Evolutionary conservation across 768 basidiomycete species (phyloP).

Genomic region (Sarcodon sp.): DNA sequence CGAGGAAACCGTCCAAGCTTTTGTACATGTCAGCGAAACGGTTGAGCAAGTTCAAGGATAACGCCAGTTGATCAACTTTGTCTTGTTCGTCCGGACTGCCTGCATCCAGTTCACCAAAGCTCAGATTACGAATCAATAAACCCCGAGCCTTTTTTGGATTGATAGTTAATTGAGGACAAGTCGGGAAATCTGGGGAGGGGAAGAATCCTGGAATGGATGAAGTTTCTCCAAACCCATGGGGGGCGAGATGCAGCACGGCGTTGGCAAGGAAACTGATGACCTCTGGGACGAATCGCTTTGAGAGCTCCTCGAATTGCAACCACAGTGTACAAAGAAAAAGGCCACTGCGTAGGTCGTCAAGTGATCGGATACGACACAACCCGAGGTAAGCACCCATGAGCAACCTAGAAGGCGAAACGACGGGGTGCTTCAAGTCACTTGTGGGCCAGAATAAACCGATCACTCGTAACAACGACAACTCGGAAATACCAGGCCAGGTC

Average conservation of each 20-base stretch:
- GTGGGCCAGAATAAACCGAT: slow-evolving; percentile 85
- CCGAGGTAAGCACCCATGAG: slow-evolving; percentile 89
- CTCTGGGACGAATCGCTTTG: slow-evolving; percentile 85
- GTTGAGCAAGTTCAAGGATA: slow-evolving; percentile 50
- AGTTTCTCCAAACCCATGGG: slow-evolving; percentile 35
- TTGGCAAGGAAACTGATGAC: slow-evolving; percentile 72
- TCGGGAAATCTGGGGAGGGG: slow-evolving; percentile 56
- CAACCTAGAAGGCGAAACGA: slow-evolving; percentile 75
- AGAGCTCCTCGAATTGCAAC: slow-evolving; percentile 72
- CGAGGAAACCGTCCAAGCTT: slow-evolving; percentile 70
- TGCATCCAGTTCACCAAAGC: slow-evolving; percentile 22
- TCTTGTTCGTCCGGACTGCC: slow-evolving; percentile 32
- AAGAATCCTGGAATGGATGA: slow-evolving; percentile 53
- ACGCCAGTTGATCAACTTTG: slow-evolving; percentile 60
- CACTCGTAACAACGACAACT: slow-evolving; percentile 70
- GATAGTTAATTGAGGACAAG: slow-evolving; percentile 28
- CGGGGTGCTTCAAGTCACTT: slow-evolving; percentile 86
- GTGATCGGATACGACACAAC: slow-evolving; percentile 63
- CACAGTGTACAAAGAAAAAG: slow-evolving; percentile 82
- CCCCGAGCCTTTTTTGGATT: slow-evolving; percentile 24
- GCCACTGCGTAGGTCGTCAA: slow-evolving; percentile 71
- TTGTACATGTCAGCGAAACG: slow-evolving; percentile 70
- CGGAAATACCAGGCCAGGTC: slow-evolving; percentile 83
- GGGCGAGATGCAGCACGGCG: slow-evolving; percentile 59
- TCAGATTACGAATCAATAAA: slow-evolving; percentile 13